phyloP scores from a whole-genome alignment of 2,329 filamentous ascomycete genomes.

The Penicillium sp. region DNA sequence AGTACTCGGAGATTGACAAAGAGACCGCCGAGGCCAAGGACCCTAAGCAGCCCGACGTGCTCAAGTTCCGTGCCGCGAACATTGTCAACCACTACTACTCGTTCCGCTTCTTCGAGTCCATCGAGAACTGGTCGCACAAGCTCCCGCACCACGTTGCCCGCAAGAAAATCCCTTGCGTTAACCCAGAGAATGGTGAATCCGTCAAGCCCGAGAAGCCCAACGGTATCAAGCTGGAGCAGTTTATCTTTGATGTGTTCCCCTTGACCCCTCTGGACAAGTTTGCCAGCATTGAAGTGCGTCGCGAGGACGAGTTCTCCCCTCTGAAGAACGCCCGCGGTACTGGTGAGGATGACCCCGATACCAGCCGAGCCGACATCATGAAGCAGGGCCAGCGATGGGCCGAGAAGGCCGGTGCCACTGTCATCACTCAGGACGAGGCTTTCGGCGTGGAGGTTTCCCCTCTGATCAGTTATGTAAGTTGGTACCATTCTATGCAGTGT shows the following conservation, averaged over 20 bases:
- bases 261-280: slow-evolving; percentile 82
- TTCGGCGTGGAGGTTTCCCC: slow-evolving; percentile 87
- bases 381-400: slow-evolving; percentile 84
- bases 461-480: slow-evolving; percentile 89
- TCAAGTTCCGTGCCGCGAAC: slow-evolving; percentile 97
- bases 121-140: slow-evolving; percentile 78
- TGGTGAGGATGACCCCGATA: slow-evolving; percentile 90
- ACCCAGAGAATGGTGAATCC: slow-evolving; percentile 71
- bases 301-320: slow-evolving; percentile 97
- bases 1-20: slow-evolving; percentile 95
- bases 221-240: slow-evolving; percentile 98
- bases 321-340: slow-evolving; percentile 87
- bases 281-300: slow-evolving; percentile 90
- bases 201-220: slow-evolving; percentile 94
- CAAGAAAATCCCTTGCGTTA: slow-evolving; percentile 94
- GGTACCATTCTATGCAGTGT: slow-evolving; percentile 1
- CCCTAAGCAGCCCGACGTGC: slow-evolving; percentile 70
- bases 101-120: slow-evolving; percentile 84
- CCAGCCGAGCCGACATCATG: slow-evolving; percentile 87
- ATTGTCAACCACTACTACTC: slow-evolving; percentile 99
- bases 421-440: slow-evolving; percentile 61
- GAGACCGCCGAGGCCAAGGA: slow-evolving; percentile 88
- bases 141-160: slow-evolving; percentile 93
- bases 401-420: slow-evolving; percentile 70
- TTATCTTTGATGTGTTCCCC: slow-evolving; percentile 98